phyloP scores from a whole-genome alignment of 116 monocot genomes.

The Cymodocea nodosa region DNA sequence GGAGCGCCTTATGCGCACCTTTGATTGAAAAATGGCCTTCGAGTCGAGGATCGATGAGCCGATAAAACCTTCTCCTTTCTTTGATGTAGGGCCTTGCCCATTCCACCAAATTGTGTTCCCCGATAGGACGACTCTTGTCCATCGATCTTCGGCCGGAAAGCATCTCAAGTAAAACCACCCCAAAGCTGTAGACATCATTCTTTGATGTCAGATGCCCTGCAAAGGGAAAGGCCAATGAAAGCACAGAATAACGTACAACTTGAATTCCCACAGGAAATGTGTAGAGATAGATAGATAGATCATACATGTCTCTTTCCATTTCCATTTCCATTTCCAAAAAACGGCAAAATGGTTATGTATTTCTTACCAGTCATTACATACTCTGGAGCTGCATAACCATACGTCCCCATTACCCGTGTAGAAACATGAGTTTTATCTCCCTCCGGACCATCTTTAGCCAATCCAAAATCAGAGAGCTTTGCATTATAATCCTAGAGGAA shows the following conservation, averaged over 20 bases:
- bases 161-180: conserved; percentile 43
- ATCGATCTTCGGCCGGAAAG: conserved; percentile 32
- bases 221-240: not conserved
- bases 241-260: not conserved
- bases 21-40: conserved; percentile 38
- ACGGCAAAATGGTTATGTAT: too few species aligned
- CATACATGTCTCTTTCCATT: too few species aligned
- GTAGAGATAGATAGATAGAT: too few species aligned
- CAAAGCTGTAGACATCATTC: conserved; percentile 43
- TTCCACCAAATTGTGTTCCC: conserved; percentile 42
- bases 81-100: conserved; percentile 32
- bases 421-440: conserved; percentile 55
- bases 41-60: conserved; percentile 32
- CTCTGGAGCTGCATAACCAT: conserved; percentile 45
- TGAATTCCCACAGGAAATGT: not conserved
- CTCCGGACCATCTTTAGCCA: conserved; percentile 45
- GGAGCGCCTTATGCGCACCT: conserved; percentile 37
- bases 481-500: conserved; percentile 39
- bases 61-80: conserved; percentile 26
- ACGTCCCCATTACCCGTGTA: conserved; percentile 43
- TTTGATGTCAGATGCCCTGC: conserved; percentile 35
- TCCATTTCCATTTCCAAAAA: too few species aligned
- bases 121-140: conserved; percentile 44
- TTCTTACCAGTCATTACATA: conserved; percentile 54
- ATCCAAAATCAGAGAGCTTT: conserved; percentile 46